phyloP scores from a whole-genome alignment of 2,329 filamentous ascomycete species.

The Amphichorda felina region DNA sequence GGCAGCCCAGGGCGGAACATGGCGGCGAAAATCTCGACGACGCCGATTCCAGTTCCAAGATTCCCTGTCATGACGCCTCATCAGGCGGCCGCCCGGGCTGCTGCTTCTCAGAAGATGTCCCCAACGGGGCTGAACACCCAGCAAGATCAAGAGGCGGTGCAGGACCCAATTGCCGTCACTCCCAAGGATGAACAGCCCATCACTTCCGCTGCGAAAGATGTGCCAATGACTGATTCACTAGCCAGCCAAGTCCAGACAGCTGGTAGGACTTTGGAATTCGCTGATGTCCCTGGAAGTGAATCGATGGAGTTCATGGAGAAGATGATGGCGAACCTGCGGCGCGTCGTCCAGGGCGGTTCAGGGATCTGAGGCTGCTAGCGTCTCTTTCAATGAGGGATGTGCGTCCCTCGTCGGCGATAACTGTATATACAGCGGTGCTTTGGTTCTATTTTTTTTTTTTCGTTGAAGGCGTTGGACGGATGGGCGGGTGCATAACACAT shows the following conservation, averaged over 20 bases:
- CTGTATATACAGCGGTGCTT: neutral
- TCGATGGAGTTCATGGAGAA: conserved; percentile 38
- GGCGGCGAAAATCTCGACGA: conserved; percentile 10
- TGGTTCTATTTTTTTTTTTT: neutral
- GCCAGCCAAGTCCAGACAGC: neutral
- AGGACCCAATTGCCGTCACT: too few relatives aligned
- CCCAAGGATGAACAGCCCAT: too few relatives aligned
- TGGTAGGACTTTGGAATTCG: conserved; percentile 16
- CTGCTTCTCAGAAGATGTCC: too few relatives aligned
- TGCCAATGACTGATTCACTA: too few relatives aligned
- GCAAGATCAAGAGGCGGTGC: too few relatives aligned
- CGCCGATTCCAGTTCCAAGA: conserved; percentile 14
- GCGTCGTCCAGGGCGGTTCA: conserved; percentile 9
- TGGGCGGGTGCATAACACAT: too few relatives aligned
- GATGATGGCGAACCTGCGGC: conserved; percentile 38
- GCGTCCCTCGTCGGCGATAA: neutral
- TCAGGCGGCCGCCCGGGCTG: conserved; percentile 3
- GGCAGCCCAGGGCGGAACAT: neutral
- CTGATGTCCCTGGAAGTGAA: conserved; percentile 28
- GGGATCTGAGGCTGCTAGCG: neutral
- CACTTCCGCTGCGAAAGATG: too few relatives aligned
- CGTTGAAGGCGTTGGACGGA: too few relatives aligned
- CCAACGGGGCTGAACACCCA: too few relatives aligned
- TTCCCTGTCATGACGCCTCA: conserved; percentile 5
- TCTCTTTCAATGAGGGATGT: neutral